These are phyloP conservation scores for Ceratocystiopsis sp. DNA, from an alignment of 2,329 filamentous ascomycete species.

Conservation along the genomic window DNA sequence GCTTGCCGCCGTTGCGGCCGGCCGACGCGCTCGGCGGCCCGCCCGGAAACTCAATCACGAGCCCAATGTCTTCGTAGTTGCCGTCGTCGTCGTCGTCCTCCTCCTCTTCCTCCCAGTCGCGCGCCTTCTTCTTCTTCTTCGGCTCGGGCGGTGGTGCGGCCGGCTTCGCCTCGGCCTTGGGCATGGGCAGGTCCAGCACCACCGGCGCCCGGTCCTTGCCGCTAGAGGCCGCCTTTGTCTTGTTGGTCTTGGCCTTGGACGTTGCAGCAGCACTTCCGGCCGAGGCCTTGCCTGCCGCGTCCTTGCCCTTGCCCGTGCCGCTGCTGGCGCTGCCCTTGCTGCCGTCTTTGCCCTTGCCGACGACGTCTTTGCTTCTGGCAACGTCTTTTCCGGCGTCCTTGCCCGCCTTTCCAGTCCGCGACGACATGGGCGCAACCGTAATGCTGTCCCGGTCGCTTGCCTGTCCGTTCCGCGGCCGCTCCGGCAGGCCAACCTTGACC, in stretches of 20 bases:
- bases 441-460: background rate
- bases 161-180: slow-evolving; percentile 6
- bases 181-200: slow-evolving; percentile 11
- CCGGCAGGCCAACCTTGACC: background rate
- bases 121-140: slow-evolving; percentile 16
- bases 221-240: background rate
- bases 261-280: background rate
- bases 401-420: too few species aligned
- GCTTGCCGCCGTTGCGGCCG: background rate
- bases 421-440: too few species aligned
- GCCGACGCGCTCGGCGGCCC: slow-evolving; percentile 16
- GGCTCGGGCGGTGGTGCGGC: slow-evolving; percentile 10
- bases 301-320: background rate
- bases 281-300: background rate
- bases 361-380: background rate
- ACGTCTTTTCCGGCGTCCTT: background rate
- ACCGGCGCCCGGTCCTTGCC: background rate
- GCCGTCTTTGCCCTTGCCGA: background rate
- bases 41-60: slow-evolving; percentile 43
- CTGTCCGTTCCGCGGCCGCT: background rate
- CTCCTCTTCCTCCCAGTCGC: slow-evolving; percentile 22
- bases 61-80: slow-evolving; percentile 37
- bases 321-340: background rate
- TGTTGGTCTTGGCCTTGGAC: slow-evolving; percentile 1
- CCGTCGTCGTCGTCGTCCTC: slow-evolving; percentile 34